A percentile compares a stretch with the other conserved stretches of the same genome.
Conservation (phyloP, 2,329 filamentous ascomycete species). For the Calonectria honghensis region DNA sequence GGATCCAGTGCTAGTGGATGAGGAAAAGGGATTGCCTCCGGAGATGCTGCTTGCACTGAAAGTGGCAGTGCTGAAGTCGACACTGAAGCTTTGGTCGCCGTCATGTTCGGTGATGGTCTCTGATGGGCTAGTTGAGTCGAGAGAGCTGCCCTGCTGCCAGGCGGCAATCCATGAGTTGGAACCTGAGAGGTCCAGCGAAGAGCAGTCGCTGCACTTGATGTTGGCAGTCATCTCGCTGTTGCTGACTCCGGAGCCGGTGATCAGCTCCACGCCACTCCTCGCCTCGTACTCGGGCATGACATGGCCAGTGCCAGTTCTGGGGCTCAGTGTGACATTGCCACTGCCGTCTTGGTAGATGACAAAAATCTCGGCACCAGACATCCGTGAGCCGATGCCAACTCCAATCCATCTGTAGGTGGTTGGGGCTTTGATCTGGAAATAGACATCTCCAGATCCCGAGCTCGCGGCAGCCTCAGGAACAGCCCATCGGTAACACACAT, state of each 20-base stretch:
- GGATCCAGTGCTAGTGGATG: slow-evolving; percentile 39
- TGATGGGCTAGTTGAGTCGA: slow-evolving; percentile 65
- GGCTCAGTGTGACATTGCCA: slow-evolving; percentile 78
- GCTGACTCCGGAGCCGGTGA: slow-evolving; percentile 75
- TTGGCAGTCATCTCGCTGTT: slow-evolving; percentile 76
- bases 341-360: slow-evolving; percentile 75
- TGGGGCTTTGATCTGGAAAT: slow-evolving; percentile 76
- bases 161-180: slow-evolving; percentile 71
- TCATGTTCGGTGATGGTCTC: slow-evolving; percentile 69
- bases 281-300: slow-evolving; percentile 67
- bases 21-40: slow-evolving; percentile 69
- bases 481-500: slow-evolving; percentile 74
- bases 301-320: slow-evolving; percentile 70
- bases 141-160: slow-evolving; percentile 68
- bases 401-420: slow-evolving; percentile 73
- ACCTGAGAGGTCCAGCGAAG: slow-evolving; percentile 65
- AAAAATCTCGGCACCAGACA: slow-evolving; percentile 77
- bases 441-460: slow-evolving; percentile 73
- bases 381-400: slow-evolving; percentile 73
- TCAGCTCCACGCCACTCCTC: slow-evolving; percentile 69
- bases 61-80: slow-evolving; percentile 70
- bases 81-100: slow-evolving; percentile 62
- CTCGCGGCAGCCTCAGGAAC: slow-evolving; percentile 70
- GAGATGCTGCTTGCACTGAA: slow-evolving; percentile 63
- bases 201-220: slow-evolving; percentile 72